Conservation (phyloP, 108 stramenopile genomes). For the Skeletonema grethae region DNA sequence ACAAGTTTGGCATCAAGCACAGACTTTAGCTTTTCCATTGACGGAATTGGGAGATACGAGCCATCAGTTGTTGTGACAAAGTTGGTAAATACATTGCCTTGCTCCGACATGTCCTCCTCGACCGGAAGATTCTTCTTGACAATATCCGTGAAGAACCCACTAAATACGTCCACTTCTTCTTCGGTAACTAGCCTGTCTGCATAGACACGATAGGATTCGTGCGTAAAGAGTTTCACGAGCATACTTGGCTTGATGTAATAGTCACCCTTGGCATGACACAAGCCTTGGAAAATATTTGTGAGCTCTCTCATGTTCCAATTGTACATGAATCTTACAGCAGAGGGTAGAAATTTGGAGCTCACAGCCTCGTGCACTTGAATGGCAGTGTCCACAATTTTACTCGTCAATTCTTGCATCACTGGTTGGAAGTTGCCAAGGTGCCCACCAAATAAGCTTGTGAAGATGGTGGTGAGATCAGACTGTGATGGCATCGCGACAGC, state of each 20-base stretch:
- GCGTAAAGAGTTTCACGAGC: constrained; percentile 73
- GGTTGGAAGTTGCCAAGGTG: constrained; percentile 72
- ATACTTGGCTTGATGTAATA: constrained; percentile 61
- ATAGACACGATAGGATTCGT: constrained; percentile 86
- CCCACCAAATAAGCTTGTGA: constrained; percentile 74
- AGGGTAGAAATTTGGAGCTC: constrained; percentile 79
- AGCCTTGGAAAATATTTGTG: constrained; percentile 86
- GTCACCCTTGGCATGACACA: constrained; percentile 64
- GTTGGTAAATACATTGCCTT: constrained; percentile 74
- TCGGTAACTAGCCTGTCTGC: constrained; percentile 75
- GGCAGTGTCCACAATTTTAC: constrained; percentile 73
- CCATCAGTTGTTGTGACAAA: constrained; percentile 63
- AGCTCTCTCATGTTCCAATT: constrained; percentile 95
- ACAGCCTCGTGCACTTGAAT: constrained; percentile 81
- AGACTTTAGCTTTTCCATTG: constrained; percentile 55
- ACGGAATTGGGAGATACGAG: constrained; percentile 62
- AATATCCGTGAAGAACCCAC: constrained; percentile 52
- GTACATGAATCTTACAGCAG: constrained; percentile 88
- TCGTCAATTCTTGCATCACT: constrained; percentile 56
- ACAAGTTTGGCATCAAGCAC: constrained; percentile 69
- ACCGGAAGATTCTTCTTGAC: constrained; percentile 48
- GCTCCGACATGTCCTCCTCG: constrained; percentile 28
- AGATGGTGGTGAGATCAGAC: constrained; percentile 79
- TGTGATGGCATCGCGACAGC: constrained; percentile 77
- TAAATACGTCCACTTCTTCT: constrained; percentile 58